Percentiles rank a stretch among this genome's conserved stretches.
Conservation (phyloP, 441 rosid genomes). For the Euphorbia schlechtendalii region DNA sequence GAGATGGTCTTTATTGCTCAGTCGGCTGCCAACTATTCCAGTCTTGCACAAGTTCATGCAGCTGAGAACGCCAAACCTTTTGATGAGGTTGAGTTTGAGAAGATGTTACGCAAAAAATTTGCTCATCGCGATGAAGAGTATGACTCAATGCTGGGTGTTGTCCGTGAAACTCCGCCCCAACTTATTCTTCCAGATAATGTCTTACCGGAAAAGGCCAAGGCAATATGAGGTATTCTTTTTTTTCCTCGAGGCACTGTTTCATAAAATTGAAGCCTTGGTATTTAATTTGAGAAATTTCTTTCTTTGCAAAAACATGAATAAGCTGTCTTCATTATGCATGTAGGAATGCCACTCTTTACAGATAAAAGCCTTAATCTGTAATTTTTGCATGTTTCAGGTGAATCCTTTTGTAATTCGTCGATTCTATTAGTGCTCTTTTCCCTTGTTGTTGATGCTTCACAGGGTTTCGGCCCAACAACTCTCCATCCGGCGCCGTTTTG, state of each 20-base stretch:
- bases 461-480: no score
- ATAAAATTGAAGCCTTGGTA: slow-evolving; percentile 20
- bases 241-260: slow-evolving; percentile 18
- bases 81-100: slow-evolving; percentile 80
- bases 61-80: slow-evolving; percentile 80
- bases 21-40: slow-evolving; percentile 74
- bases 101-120: slow-evolving; percentile 74
- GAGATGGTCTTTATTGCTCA: slow-evolving; percentile 64
- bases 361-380: no score
- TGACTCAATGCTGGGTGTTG: slow-evolving; percentile 81
- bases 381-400: no score
- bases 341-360: no score
- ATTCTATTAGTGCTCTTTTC: no score
- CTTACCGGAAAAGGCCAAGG: slow-evolving; percentile 44
- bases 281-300: slow-evolving; percentile 20
- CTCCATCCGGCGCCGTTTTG: no score
- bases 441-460: no score
- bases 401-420: no score
- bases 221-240: slow-evolving; percentile 42
- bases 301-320: slow-evolving; percentile 30
- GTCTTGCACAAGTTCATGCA: slow-evolving; percentile 81
- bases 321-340: slow-evolving; percentile 23
- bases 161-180: slow-evolving; percentile 74
- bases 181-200: slow-evolving; percentile 66
- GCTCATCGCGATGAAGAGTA: slow-evolving; percentile 67